Conservation (phyloP, 129 eudicot species). For the Ambrosia artemisiifolia region DNA sequence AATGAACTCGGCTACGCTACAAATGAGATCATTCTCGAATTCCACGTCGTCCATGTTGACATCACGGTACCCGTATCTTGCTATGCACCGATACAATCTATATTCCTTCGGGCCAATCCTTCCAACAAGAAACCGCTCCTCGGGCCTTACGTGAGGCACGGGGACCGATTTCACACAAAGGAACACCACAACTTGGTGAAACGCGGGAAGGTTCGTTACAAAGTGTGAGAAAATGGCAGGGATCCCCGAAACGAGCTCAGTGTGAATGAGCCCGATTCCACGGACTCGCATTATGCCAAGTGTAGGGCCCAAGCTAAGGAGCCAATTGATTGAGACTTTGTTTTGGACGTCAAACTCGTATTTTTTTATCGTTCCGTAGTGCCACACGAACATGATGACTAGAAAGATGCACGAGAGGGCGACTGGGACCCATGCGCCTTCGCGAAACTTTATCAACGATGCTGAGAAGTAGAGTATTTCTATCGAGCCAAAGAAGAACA, state of each 20-base stretch:
- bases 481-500: slow-evolving; percentile 67
- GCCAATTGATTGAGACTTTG: slow-evolving; percentile 81
- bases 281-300: slow-evolving; percentile 79
- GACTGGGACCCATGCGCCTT: slow-evolving; percentile 93
- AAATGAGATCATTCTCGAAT: slow-evolving; percentile 77
- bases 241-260: slow-evolving; percentile 80
- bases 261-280: slow-evolving; percentile 76
- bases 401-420: slow-evolving; percentile 66
- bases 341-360: slow-evolving; percentile 81
- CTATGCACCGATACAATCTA: slow-evolving; percentile 69
- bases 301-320: slow-evolving; percentile 55
- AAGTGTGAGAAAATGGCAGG: slow-evolving; percentile 88
- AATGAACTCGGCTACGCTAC: slow-evolving; percentile 71
- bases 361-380: slow-evolving; percentile 67
- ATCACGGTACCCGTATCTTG: slow-evolving; percentile 78
- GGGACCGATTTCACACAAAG: slow-evolving; percentile 80
- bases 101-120: slow-evolving; percentile 75
- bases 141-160: slow-evolving; percentile 79
- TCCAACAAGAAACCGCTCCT: slow-evolving; percentile 79
- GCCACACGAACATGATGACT: slow-evolving; percentile 63
- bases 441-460: slow-evolving; percentile 73
- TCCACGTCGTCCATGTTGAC: slow-evolving; percentile 58
- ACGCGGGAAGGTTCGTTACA: slow-evolving; percentile 84
- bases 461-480: slow-evolving; percentile 89
- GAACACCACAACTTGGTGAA: slow-evolving; percentile 73